Evolutionary conservation across 805 yeast species (phyloP), one percentile per base, ranked within the genome.

Genomic region (Myxozyma neotropica): DNA sequence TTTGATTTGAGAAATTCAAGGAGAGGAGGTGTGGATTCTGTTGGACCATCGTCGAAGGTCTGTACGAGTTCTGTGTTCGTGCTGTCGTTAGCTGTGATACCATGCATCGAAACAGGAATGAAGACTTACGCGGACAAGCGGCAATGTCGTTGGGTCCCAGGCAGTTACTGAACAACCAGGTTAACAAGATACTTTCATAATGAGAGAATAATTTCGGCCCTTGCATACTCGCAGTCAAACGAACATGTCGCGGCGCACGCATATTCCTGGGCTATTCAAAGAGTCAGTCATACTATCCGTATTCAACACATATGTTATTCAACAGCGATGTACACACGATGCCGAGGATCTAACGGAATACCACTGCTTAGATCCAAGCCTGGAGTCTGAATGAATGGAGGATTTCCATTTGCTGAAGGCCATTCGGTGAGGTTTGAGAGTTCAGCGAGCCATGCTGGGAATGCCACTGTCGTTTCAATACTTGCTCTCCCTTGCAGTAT

Each of bases 41-140:
- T 81, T 1, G 99, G 99, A 0, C 99, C 98, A 72, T 93, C 98
- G 72, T 93, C 99, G 73, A 93, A 93, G 0, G 96, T 86, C 74
- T 93, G 98, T 0, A 92, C 83, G 39, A 93, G 76, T 48, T 77
- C 65, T 61, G 44, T 19, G 6, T 19, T 23, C 3, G n/a, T 36
- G 39, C 8, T 1, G n/a, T n/a, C 8, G 36, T 36, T 46, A 27
- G 27, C 36, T 15, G 19, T 26, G 29, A 13, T 10, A 19, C 12
- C 13, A 5, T 26, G n/a, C n/a, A n/a, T 2, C 8, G 29, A 2
- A 38, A 24, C 5, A 13, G n/a, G 26, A 12, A 15, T 1, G 13
- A 8, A 17, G 15, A 39, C 52, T 17, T 27, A 45, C 52, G 51
- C 4, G 47, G 15, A 29, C 57, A 54, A 4, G 17, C 40, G 3